phyloP scores from a whole-genome alignment of 495 filamentous ascomycete genomes.

The Tetracladium setigerum region DNA sequence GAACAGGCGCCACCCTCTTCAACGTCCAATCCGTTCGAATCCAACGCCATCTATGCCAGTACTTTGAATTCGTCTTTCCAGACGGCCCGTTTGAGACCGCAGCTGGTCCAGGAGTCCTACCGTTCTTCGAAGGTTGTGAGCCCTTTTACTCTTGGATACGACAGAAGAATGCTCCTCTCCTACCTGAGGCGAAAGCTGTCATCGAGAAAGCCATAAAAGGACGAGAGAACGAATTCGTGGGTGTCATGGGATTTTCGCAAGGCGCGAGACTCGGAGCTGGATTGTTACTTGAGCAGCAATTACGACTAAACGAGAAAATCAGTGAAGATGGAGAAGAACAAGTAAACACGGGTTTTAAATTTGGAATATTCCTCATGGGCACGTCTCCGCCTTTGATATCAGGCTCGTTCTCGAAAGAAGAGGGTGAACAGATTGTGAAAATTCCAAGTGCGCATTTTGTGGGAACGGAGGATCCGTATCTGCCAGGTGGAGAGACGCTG shows the following conservation, averaged over 20 bases:
- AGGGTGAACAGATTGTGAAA: constrained; percentile 12
- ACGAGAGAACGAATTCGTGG: constrained; percentile 32
- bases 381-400: constrained; percentile 10
- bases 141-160: constrained; percentile 25
- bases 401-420: constrained; percentile 1
- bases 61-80: constrained; percentile 28
- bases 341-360: constrained; percentile 2
- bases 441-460: constrained; percentile 26
- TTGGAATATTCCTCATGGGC: constrained; percentile 14
- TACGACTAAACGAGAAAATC: background rate
- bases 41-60: constrained; percentile 2
- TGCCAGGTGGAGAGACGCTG: constrained; percentile 20
- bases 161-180: background rate
- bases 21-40: constrained; percentile 48
- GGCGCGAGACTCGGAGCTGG: constrained; percentile 23
- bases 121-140: constrained; percentile 26
- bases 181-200: constrained; percentile 3
- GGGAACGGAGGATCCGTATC: constrained; percentile 23
- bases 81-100: constrained; percentile 22
- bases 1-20: constrained; percentile 51
- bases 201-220: background rate
- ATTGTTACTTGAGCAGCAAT: constrained; percentile 20
- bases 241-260: constrained; percentile 23
- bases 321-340: background rate
- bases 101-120: constrained; percentile 28